phyloP scores from a whole-genome alignment of 768 basidiomycete genomes.

The Leccinum disarticulatum region DNA sequence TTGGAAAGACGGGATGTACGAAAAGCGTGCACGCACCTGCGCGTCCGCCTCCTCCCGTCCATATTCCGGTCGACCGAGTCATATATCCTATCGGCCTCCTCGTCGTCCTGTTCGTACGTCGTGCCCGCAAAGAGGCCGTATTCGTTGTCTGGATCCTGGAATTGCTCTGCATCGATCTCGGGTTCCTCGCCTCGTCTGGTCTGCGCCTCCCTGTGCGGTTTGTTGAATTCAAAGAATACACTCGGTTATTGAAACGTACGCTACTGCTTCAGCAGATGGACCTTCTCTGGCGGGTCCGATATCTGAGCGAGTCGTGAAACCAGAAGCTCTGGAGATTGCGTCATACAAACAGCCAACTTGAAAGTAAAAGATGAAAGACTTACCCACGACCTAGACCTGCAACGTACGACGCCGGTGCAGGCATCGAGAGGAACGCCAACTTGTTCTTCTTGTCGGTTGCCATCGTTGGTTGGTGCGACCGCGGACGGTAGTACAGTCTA shows the following conservation, averaged over 20 bases:
- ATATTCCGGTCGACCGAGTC: slow-evolving; percentile 88
- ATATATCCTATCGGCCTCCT: slow-evolving; percentile 95
- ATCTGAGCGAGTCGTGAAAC: slow-evolving; percentile 97
- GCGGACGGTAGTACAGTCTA: too few species aligned
- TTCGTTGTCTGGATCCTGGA: slow-evolving; percentile 97
- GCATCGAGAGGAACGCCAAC: slow-evolving; percentile 86
- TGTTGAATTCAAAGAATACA: neutral
- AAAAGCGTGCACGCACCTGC: slow-evolving; percentile 58
- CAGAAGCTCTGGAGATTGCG: slow-evolving; percentile 68
- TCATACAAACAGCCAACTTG: slow-evolving; percentile 8
- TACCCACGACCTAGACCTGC: slow-evolving; percentile 98
- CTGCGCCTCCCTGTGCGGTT: slow-evolving; percentile 71
- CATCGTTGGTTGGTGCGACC: slow-evolving; percentile 28
- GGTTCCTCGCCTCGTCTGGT: slow-evolving; percentile 84
- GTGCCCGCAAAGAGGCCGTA: slow-evolving; percentile 94
- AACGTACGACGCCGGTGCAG: slow-evolving; percentile 95
- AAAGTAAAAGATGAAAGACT: slow-evolving; percentile 26
- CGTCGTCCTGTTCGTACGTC: slow-evolving; percentile 95
- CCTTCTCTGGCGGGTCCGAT: slow-evolving; percentile 98
- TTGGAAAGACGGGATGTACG: slow-evolving; percentile 12
- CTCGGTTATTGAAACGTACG: slow-evolving; percentile 52
- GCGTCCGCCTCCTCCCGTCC: slow-evolving; percentile 78
- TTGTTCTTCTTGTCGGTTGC: slow-evolving; percentile 69
- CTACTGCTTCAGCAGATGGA: slow-evolving; percentile 87
- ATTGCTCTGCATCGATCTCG: slow-evolving; percentile 86